phyloP scores from a whole-genome alignment of 2,329 filamentous ascomycete genomes.

The Penicillium italicum region DNA sequence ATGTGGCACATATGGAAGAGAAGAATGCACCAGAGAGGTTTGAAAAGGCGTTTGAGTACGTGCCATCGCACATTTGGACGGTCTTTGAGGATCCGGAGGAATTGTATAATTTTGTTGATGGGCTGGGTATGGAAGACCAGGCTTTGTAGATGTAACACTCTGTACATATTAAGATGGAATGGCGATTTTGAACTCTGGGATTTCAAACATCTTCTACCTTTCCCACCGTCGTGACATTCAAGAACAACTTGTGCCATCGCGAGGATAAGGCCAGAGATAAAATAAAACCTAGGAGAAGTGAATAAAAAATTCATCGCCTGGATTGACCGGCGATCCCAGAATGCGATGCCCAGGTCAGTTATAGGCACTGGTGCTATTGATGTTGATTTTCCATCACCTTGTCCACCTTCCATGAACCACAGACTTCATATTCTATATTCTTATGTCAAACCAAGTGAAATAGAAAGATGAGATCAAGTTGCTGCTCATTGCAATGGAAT shows the following conservation, averaged over 20 bases:
- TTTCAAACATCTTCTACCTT: background rate
- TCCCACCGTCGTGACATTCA: background rate
- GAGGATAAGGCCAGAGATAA: background rate
- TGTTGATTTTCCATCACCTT: background rate
- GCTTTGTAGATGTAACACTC: slow-evolving; percentile 7
- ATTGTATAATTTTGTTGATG: slow-evolving; percentile 39
- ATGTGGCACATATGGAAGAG: slow-evolving; percentile 69
- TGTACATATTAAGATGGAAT: slow-evolving; percentile 3
- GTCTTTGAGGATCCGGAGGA: slow-evolving; percentile 77
- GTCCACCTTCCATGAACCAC: background rate
- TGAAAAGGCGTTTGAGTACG: slow-evolving; percentile 72
- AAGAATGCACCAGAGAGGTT: slow-evolving; percentile 75
- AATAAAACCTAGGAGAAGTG: background rate
- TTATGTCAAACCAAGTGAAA: background rate
- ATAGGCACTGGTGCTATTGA: background rate
- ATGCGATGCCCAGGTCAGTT: background rate
- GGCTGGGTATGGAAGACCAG: slow-evolving; percentile 25
- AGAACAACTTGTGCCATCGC: background rate
- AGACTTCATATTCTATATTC: background rate
- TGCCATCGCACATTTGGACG: slow-evolving; percentile 70
- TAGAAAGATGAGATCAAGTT: background rate
- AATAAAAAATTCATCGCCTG: background rate
- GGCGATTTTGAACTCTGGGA: background rate
- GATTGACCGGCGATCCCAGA: background rate
- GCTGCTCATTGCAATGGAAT: background rate